Base-by-base conservation (phyloP, 2,329 filamentous ascomycete species). In the Stemphylium beticola region DNA sequence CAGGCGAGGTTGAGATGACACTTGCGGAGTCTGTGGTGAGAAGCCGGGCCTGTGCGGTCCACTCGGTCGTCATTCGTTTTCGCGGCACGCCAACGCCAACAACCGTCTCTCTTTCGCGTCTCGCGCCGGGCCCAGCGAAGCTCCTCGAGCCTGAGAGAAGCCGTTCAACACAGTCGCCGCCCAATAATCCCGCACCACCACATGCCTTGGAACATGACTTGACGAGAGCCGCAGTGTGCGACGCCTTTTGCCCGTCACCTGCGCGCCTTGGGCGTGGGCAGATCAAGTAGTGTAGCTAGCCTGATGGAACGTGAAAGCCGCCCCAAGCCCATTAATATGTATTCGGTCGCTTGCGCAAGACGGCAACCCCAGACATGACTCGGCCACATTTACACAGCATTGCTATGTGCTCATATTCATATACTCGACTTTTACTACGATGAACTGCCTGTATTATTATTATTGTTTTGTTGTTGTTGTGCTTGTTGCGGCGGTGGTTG, bases 251-350 rank as follows among this genome's bases (percentile, higher is more conserved):
- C 29, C 37, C 38, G 57, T 64, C 61, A 60, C 57, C 62, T 64
- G 60, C 61, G 39, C 46, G 54, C 57, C 47, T 37, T 33, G 36
- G 3, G 12, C 20, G 60, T 41, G 54, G 48, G 42, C 50, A 57
- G 49, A 50, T 49, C 55, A 57, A 29, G 26, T 11, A 11, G 26
- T 11, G 58, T 55, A 59, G 57, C 65, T 55, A 62, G 62, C 55
- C 64, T 55, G 20, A 50, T 47, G 58, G 62, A 65, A 55, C 37
- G 54, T 42, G 41, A 57, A 55, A 29, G 56, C 53, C 61, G 62
- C 62, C 58, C 65, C 49, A 61, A 56, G 57, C 63, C 64, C 61
- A 54, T 65, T 66, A 60, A 65, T 66, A 63, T 61, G 54, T 57
- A 56, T 55, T 50, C 53, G 42, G 58, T 60, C 53, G 59, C 58